phyloP scores from a whole-genome alignment of 2,329 filamentous ascomycete genomes.

The Microdochium nivale region DNA sequence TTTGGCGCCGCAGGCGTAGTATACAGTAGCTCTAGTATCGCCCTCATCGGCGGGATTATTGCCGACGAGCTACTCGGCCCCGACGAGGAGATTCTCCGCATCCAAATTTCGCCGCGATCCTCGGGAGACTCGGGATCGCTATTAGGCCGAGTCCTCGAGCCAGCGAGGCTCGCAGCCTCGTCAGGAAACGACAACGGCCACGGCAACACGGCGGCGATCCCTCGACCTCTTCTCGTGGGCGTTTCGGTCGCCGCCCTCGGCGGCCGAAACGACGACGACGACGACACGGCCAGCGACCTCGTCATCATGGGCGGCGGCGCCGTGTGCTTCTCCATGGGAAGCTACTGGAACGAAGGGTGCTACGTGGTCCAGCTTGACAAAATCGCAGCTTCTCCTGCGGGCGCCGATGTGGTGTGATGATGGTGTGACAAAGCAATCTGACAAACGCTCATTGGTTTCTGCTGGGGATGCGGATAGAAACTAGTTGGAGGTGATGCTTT shows the following conservation, averaged over 20 bases:
- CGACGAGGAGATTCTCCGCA: conserved; percentile 40
- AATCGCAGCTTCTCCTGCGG: background rate
- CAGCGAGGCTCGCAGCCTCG: background rate
- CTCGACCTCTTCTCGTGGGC: conserved; percentile 63
- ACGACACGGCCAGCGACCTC: conserved; percentile 37
- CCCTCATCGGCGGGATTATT: conserved; percentile 35
- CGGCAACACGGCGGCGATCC: no score
- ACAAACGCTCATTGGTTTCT: no score
- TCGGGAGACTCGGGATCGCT: background rate
- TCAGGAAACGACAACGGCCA: no score
- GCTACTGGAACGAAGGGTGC: conserved; percentile 64
- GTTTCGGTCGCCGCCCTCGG: conserved; percentile 47
- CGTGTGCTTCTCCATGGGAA: conserved; percentile 86
- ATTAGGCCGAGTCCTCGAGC: background rate
- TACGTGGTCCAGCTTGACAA: conserved; percentile 7
- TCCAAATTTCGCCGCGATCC: conserved; percentile 11
- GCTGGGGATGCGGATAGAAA: no score
- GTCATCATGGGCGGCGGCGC: conserved; percentile 71
- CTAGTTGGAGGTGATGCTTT: no score
- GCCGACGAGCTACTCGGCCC: conserved; percentile 30
- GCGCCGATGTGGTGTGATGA: background rate
- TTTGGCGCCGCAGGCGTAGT: conserved; percentile 33
- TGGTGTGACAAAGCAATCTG: conserved; percentile 1
- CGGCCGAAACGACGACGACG: no score
- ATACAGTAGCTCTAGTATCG: conserved; percentile 13